These are phyloP conservation scores for Cicer judaicum DNA, from an alignment of 306 rosid genomes.

Conservation along the genomic window DNA sequence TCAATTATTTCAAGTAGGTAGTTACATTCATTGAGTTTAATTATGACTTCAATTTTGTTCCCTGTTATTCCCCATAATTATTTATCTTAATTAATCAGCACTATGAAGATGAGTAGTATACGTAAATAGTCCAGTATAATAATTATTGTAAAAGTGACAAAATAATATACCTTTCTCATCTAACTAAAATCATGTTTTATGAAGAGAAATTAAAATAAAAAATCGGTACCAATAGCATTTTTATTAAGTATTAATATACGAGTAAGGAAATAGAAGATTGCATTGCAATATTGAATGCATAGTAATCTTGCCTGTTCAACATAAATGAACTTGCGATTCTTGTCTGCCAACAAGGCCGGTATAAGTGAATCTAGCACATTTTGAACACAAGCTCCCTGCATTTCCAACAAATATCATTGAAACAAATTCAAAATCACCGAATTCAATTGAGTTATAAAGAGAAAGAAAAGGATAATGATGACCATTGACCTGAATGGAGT, in stretches of 20 bases:
- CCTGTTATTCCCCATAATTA: background rate
- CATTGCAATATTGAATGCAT: background rate
- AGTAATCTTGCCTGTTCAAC: constrained; percentile 69
- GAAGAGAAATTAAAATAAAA: too few species aligned
- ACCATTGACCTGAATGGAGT: constrained; percentile 66
- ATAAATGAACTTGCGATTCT: constrained; percentile 81
- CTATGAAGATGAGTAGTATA: background rate
- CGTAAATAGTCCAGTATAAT: background rate
- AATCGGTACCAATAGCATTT: background rate
- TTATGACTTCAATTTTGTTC: background rate
- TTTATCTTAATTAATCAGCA: background rate
- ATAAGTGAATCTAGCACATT: constrained; percentile 76
- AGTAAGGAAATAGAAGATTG: background rate
- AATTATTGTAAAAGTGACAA: background rate
- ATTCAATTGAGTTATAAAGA: background rate
- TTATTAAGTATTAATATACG: too few species aligned
- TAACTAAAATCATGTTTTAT: too few species aligned
- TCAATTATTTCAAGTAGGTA: background rate
- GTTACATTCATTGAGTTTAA: too few species aligned
- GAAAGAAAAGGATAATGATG: background rate
- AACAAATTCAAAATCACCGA: background rate
- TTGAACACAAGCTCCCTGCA: constrained; percentile 82
- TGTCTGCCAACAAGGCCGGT: constrained; percentile 70
- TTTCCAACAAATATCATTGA: background rate
- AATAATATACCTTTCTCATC: too few species aligned